Evolutionary conservation across 2,329 filamentous ascomycete species (phyloP).

Genomic region (Nemania serpens): DNA sequence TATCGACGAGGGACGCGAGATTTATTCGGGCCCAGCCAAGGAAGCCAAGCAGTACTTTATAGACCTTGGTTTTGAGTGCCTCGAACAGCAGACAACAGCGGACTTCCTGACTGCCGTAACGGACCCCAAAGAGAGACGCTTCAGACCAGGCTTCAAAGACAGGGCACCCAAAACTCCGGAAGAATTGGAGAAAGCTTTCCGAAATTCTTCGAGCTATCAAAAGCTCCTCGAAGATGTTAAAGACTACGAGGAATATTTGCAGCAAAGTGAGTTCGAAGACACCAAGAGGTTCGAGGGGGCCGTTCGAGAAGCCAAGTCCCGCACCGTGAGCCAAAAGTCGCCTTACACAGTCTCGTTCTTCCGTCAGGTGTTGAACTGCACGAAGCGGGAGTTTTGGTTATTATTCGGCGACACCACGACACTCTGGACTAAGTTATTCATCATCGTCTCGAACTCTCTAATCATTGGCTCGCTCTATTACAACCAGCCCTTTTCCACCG

Average conservation of each 20-base stretch:
- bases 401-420: slow-evolving; percentile 75
- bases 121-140: slow-evolving; percentile 71
- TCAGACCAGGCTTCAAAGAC: slow-evolving; percentile 67
- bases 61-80: slow-evolving; percentile 67
- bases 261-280: slow-evolving; percentile 61
- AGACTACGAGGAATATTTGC: slow-evolving; percentile 49
- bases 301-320: slow-evolving; percentile 70
- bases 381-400: slow-evolving; percentile 77
- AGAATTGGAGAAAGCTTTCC: slow-evolving; percentile 70
- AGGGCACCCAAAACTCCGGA: slow-evolving; percentile 70
- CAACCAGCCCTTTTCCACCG: slow-evolving; percentile 62
- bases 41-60: slow-evolving; percentile 70
- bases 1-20: slow-evolving; percentile 68
- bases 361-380: slow-evolving; percentile 71
- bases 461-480: slow-evolving; percentile 83
- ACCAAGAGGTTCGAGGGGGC: slow-evolving; percentile 68
- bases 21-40: slow-evolving; percentile 66
- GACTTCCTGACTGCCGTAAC: slow-evolving; percentile 80
- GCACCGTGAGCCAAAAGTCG: slow-evolving; percentile 69
- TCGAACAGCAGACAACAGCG: slow-evolving; percentile 66
- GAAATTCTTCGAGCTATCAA: slow-evolving; percentile 64
- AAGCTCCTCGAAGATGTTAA: slow-evolving; percentile 64
- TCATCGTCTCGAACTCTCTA: slow-evolving; percentile 72
- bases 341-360: slow-evolving; percentile 77
- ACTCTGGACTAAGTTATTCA: slow-evolving; percentile 78